Conservation (phyloP, 2,329 filamentous ascomycete genomes). For the Cladosporium sp. region DNA sequence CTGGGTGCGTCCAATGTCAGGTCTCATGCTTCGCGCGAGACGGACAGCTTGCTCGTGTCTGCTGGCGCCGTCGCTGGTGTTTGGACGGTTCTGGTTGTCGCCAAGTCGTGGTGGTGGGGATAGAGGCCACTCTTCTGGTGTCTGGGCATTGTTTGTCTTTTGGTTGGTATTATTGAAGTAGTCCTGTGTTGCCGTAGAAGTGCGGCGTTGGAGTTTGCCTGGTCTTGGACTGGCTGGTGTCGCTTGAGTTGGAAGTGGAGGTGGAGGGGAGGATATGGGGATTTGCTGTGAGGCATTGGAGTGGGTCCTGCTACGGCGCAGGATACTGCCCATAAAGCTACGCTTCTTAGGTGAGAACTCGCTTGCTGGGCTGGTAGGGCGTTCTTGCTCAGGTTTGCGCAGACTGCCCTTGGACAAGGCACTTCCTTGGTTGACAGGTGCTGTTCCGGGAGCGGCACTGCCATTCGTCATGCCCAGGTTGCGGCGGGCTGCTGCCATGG, state of each 20-base stretch:
- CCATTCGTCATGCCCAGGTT: slow-evolving; percentile 29
- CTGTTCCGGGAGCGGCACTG: slow-evolving; percentile 9
- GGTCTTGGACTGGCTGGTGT: slow-evolving; percentile 40
- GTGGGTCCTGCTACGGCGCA: slow-evolving; percentile 31
- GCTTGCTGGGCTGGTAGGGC: background rate
- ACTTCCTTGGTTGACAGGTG: slow-evolving; percentile 26
- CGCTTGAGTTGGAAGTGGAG: slow-evolving; percentile 13
- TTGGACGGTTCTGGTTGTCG: slow-evolving; percentile 21
- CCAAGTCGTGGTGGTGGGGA: slow-evolving; percentile 23
- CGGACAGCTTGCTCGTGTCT: slow-evolving; percentile 23
- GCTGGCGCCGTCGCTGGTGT: slow-evolving; percentile 27
- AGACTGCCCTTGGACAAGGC: slow-evolving; percentile 37
- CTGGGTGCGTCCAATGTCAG: slow-evolving; percentile 15
- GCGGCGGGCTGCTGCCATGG: slow-evolving; percentile 31
- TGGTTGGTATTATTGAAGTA: slow-evolving; percentile 9
- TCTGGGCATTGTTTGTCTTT: background rate
- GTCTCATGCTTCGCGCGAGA: slow-evolving; percentile 22
- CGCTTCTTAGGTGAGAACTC: slow-evolving; percentile 19
- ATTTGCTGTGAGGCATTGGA: slow-evolving; percentile 22
- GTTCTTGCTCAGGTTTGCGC: slow-evolving; percentile 23
- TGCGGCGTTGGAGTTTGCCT: slow-evolving; percentile 32
- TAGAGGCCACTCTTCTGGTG: slow-evolving; percentile 45
- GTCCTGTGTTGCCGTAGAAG: slow-evolving; percentile 13
- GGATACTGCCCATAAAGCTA: slow-evolving; percentile 32
- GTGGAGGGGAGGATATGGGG: slow-evolving; percentile 18